Evolutionary conservation across 2,329 filamentous ascomycete species (phyloP), one percentile per base, ranked within the genome.

Genomic region (Coniochaeta sp.): DNA sequence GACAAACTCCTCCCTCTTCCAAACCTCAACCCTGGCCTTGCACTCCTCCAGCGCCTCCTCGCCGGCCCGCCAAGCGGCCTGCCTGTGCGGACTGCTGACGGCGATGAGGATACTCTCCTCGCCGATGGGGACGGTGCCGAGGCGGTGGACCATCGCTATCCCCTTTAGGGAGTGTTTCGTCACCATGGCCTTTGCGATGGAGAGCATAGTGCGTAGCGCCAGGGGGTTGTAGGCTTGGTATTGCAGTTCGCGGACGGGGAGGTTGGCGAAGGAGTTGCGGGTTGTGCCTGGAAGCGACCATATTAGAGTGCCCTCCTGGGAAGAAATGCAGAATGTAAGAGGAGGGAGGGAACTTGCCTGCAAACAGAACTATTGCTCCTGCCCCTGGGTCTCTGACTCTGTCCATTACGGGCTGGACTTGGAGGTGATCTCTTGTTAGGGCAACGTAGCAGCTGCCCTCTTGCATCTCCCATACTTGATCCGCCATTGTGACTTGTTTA

Each of bases 41-140:
- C 89, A 90, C 65, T 82, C 74, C 72, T 97, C 92, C 53, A 97
- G 71, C 30, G 91, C 87, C 70, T 95, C 89, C 72, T 97, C 92
- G 0, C 89, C 92, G 0, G 87, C 92, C 60, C 74, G 72, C 92
- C 92, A 99, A 5, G 89, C 91, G 13, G 87, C 88, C 60, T 87
- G 81, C 7, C 94, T 77, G 71, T 97, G 94, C 31, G 87, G 83
- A 26, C 89, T 79, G 40, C 88, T 91, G 4, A 96, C 87, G 1
- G 89, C 88, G 60, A 97, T 91, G 51, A 95, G 72, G 55, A 99
- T 92, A 65, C 89, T 95, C 71, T 96, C 91, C 69, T 96, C 89
- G n/a, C 85, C 87, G 51, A 97, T 85, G 3, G 89, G 89, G 14
- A 96, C 92, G 18, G 82, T 77, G 0, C 94, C 94, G 3, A 97